phyloP scores from a whole-genome alignment of 139 green algal genomes.

The Coccomyxa sp. region DNA sequence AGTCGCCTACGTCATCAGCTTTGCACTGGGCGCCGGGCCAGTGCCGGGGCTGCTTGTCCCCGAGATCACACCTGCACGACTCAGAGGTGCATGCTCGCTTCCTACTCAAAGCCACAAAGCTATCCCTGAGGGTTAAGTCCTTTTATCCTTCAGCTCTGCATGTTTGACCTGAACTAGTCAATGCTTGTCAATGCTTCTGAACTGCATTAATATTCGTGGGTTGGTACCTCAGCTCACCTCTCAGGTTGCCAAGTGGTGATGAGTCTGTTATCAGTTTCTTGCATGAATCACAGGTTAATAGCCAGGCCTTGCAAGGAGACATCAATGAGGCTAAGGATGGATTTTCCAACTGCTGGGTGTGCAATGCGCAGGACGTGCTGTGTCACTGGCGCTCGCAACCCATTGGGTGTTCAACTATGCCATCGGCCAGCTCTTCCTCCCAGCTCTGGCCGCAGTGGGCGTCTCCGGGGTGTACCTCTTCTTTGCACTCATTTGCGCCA shows the following conservation, averaged over 20 bases:
- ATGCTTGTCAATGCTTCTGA: not conserved
- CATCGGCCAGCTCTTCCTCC: conserved; percentile 81
- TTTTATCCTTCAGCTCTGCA: not conserved
- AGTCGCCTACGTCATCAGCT: conserved; percentile 83
- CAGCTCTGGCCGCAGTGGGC: conserved; percentile 48
- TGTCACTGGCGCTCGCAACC: conserved; percentile 53
- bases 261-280: not conserved
- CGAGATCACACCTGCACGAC: conserved; percentile 77
- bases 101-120: not conserved
- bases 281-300: not conserved
- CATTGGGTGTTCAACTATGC: conserved; percentile 86
- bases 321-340: not conserved
- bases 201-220: not conserved
- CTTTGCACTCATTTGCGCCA: conserved; percentile 68
- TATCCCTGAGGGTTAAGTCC: not conserved
- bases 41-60: conserved; percentile 87
- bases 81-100: conserved; percentile 57
- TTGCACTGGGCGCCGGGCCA: conserved; percentile 86
- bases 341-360: not conserved
- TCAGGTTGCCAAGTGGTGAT: not conserved
- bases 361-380: conserved; percentile 30
- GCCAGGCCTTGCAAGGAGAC: not conserved
- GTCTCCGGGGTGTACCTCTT: conserved; percentile 59
- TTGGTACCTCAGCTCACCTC: no score
- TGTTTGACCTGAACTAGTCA: conserved; percentile 1